A percentile compares a stretch with the other conserved stretches of the same genome.
These are phyloP conservation scores for Peniophora sp. DNA, from an alignment of 1,284 basidiomycete genomes.

Conservation along the genomic window DNA sequence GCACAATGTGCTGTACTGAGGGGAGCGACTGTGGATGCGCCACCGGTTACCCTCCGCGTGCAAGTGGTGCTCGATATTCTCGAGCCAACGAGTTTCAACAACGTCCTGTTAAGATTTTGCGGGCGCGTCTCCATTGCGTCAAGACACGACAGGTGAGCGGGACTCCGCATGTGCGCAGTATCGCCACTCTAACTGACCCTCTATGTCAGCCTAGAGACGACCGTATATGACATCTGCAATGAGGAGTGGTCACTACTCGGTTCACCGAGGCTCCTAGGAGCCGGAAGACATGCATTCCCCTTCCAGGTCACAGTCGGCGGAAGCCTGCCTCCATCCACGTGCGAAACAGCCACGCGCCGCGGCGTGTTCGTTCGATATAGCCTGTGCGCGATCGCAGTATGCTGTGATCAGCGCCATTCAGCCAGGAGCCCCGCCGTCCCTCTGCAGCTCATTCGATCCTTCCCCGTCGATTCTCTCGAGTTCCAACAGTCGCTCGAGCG, in stretches of 20 bases:
- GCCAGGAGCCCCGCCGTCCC: conserved; percentile 53
- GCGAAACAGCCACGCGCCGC: conserved; percentile 44
- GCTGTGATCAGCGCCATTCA: background rate
- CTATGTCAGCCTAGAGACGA: too few species aligned
- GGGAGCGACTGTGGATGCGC: conserved; percentile 69
- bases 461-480: conserved; percentile 70
- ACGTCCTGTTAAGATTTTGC: conserved; percentile 53
- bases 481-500: conserved; percentile 83
- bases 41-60: conserved; percentile 60
- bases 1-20: conserved; percentile 55
- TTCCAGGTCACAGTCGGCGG: conserved; percentile 70
- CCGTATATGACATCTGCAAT: background rate
- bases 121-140: background rate
- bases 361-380: background rate
- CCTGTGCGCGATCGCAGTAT: background rate
- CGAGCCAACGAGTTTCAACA: conserved; percentile 70
- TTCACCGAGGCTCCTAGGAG: background rate
- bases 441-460: conserved; percentile 58
- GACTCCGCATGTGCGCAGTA: too few species aligned
- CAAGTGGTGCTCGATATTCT: conserved; percentile 61
- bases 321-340: conserved; percentile 54
- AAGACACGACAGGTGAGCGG: background rate
- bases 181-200: too few species aligned
- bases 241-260: background rate
- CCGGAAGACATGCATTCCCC: conserved; percentile 71